Percentiles rank a stretch among this genome's conserved stretches.
These are phyloP conservation scores for Stachybotrys chartarum DNA, from an alignment of 2,329 filamentous ascomycete genomes.

Conservation along the genomic window DNA sequence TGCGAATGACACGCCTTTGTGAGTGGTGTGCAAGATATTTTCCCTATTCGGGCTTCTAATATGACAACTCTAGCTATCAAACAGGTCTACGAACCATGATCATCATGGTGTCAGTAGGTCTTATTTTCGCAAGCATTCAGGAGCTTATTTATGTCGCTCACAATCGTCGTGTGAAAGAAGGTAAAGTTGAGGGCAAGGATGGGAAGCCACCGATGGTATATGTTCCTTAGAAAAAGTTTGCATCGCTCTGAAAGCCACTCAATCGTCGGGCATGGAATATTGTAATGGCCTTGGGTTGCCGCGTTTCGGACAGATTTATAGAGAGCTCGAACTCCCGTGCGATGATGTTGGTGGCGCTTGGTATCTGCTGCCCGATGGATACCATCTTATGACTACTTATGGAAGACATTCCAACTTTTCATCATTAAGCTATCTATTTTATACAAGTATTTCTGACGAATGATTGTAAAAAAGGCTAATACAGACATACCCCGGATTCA, in stretches of 20 bases:
- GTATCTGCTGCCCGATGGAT: too few relatives aligned
- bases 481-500: background rate
- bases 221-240: background rate
- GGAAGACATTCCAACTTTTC: too few relatives aligned
- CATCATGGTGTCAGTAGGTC: conserved; percentile 32
- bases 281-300: too few relatives aligned
- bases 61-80: conserved; percentile 26
- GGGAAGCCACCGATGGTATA: background rate
- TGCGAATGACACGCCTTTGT: conserved; percentile 28
- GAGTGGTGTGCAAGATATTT: background rate
- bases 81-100: conserved; percentile 38
- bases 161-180: conserved; percentile 22
- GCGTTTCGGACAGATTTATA: too few relatives aligned
- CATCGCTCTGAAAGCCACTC: too few relatives aligned
- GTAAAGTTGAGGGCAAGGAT: conserved; percentile 4
- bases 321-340: too few relatives aligned
- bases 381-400: too few relatives aligned
- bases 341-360: too few relatives aligned
- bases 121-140: conserved; percentile 31
- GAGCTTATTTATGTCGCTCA: conserved; percentile 28
- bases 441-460: too few relatives aligned
- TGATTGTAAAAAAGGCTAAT: too few relatives aligned
- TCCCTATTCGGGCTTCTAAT: background rate
- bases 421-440: too few relatives aligned
- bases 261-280: too few relatives aligned